Conservation (phyloP, 31 red algal genomes). For the Odonthalia washingtoniensis region DNA sequence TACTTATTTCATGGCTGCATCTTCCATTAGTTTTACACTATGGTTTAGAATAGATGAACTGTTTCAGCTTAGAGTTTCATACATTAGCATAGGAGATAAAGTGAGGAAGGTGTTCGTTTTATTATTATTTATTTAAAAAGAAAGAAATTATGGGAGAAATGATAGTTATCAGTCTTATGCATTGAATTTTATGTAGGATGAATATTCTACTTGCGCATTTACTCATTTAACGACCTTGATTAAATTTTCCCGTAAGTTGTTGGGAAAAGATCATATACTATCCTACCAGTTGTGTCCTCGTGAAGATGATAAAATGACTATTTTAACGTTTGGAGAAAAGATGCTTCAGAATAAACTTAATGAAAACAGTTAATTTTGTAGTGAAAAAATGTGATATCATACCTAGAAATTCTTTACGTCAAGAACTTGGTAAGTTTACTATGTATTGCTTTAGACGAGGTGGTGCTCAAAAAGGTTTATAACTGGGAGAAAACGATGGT, state of each 20-base stretch:
- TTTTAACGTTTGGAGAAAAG: too few relatives aligned
- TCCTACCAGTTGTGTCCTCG: neutral
- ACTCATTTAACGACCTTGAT: neutral
- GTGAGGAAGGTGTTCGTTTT: neutral
- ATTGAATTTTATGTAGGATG: constrained; percentile 1
- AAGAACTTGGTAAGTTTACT: constrained; percentile 16
- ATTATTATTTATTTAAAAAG: too few relatives aligned
- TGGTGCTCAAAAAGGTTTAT: neutral
- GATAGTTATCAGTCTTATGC: neutral
- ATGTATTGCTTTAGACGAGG: constrained; percentile 11
- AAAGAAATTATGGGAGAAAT: neutral
- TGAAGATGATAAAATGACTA: neutral
- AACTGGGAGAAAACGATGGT: constrained; percentile 4
- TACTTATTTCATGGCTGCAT: constrained; percentile 2
- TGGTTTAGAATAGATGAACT: constrained; percentile 27
- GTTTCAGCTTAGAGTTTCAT: neutral
- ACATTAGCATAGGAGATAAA: neutral
- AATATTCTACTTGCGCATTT: neutral
- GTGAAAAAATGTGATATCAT: neutral
- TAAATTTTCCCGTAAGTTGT: neutral
- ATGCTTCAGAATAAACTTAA: constrained; percentile 12
- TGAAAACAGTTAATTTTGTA: constrained; percentile 3
- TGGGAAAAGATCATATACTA: neutral
- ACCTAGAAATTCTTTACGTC: neutral
- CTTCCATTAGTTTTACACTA: too few relatives aligned